Evolutionary conservation across 495 filamentous ascomycete genomes (phyloP), one percentile per base, ranked within the genome.

Genomic region (Apodospora peruviana): DNA sequence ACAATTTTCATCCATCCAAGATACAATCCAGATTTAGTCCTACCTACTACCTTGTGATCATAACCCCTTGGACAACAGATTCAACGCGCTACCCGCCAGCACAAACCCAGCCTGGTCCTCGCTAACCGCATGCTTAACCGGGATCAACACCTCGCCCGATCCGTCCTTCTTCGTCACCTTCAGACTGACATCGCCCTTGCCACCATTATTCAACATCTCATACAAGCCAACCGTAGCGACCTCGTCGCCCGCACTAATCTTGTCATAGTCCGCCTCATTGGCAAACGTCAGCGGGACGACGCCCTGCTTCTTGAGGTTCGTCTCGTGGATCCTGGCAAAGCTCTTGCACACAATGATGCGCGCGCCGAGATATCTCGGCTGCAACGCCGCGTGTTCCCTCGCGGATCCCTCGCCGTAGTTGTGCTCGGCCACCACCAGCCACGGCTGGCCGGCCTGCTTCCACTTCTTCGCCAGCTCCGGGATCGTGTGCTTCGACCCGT

Each of bases 321-420:
- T 96, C 77, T 98, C 94, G 72, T 98, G 93, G 67, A 98, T 98
- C 37, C 93, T 79, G 2, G 93, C 93, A 65, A 98, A 97, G 62
- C 77, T 83, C 77, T 97, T 97, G 47, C 85, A 76, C 20, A 97
- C 80, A 39, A 98, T 88, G 57, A 96, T 69, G 14, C 91, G 76
- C 27, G 88, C 89, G 43, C 93, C 93, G 0, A 98, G 82, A 67
- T 93, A 97, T 1, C 93, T 75, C 11, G 93, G 93, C 67, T 98
- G 93, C 41, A 98, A 76, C n/a, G 93, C 93, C 5, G 93, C 93
- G 71, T 98, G 93, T 62, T 98, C 93, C 40, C 93, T 79, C 21
- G 93, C 93, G 34, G 85, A 90, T 5, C 93, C 93, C 66, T 98
- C 93, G 57, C 93, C 93, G 75, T 98, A 98, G 78, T 98, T 98